These are phyloP conservation scores for Cystobasidium sp. DNA, from an alignment of 1,284 basidiomycete genomes.

Conservation along the genomic window DNA sequence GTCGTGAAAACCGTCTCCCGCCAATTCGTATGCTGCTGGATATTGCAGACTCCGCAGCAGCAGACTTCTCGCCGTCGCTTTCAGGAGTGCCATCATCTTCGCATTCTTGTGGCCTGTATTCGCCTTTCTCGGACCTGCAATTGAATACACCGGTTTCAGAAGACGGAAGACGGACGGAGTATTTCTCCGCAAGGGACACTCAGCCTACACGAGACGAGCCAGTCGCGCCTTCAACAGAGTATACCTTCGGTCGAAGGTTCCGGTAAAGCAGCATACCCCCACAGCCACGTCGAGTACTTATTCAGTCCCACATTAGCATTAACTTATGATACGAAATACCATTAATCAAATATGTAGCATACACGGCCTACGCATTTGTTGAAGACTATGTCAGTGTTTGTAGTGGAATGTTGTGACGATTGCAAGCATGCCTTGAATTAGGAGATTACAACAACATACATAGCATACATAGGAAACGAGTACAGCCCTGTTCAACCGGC, in stretches of 20 bases:
- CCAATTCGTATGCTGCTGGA: constrained; percentile 39
- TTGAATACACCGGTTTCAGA: constrained; percentile 20
- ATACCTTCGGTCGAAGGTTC: constrained; percentile 26
- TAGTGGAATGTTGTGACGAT: too few relatives aligned
- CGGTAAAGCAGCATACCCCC: not conserved
- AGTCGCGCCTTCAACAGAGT: not conserved
- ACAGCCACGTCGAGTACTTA: not conserved
- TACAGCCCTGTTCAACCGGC: not conserved
- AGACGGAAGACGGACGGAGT: constrained; percentile 13
- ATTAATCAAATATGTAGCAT: constrained; percentile 4
- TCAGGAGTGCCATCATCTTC: constrained; percentile 3
- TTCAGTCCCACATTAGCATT: not conserved
- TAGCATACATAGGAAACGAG: not conserved
- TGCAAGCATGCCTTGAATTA: not conserved
- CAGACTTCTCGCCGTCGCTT: constrained; percentile 10
- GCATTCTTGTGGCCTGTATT: constrained; percentile 14
- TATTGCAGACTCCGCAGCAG: constrained; percentile 29
- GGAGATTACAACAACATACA: not conserved
- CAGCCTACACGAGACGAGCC: not conserved
- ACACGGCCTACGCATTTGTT: not conserved
- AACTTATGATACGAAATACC: not conserved
- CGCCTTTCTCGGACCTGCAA: constrained; percentile 29
- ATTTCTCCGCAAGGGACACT: constrained; percentile 4
- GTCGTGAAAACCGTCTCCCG: constrained; percentile 26
- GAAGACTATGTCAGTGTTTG: too few relatives aligned